These are phyloP conservation scores for Dictyostelium discoideum DNA, from an alignment of 78 protist species.

Conservation along the genomic window DNA sequence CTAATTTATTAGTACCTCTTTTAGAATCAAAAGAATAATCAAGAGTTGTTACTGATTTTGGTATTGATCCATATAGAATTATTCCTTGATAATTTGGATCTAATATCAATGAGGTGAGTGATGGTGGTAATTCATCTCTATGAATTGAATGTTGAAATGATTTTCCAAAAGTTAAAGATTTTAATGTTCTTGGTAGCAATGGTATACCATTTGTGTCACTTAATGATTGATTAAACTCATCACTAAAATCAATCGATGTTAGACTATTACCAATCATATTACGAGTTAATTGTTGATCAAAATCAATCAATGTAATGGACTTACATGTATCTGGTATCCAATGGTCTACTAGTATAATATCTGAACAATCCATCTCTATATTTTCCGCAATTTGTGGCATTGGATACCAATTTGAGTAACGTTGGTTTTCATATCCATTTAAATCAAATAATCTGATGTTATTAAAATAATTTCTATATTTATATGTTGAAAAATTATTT, in stretches of 20 bases:
- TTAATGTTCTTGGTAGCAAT: not conserved
- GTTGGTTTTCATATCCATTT: too few species aligned
- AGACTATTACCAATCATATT: not conserved
- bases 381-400: not conserved
- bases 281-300: not conserved
- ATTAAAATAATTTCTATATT: not conserved
- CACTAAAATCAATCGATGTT: not conserved
- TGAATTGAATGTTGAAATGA: not conserved
- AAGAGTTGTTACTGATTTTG: not conserved
- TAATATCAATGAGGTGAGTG: not conserved
- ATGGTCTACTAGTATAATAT: not conserved
- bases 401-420: not conserved
- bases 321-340: not conserved
- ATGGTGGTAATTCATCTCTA: not conserved
- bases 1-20: too few species aligned
- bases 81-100: not conserved
- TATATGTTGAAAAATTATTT: too few species aligned
- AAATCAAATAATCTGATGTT: too few species aligned
- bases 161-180: not conserved
- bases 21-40: not conserved
- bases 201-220: not conserved
- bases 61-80: not conserved
- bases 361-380: not conserved
- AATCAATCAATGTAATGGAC: too few species aligned
- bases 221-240: not conserved